A percentile compares a stretch with the other conserved stretches of the same genome.
Conservation (phyloP, 441 rosid genomes). For the Lepidium campestre region DNA sequence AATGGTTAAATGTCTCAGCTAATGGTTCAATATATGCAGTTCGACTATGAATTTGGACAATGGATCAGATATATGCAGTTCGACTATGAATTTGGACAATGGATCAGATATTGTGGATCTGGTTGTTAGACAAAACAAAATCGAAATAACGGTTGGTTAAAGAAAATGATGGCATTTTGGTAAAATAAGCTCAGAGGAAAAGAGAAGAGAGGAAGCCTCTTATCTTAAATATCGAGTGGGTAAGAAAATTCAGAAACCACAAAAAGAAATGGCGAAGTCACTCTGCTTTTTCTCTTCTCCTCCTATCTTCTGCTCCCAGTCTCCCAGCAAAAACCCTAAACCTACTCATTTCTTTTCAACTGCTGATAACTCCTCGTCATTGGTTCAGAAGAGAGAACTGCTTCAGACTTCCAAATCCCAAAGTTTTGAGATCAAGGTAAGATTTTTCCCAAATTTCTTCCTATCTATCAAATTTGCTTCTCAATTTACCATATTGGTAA, state of each 20-base stretch:
- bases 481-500: not conserved
- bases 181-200: not conserved
- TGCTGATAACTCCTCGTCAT: constrained; percentile 19
- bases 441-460: constrained; percentile 8
- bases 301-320: constrained; percentile 35
- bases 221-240: constrained; percentile 28
- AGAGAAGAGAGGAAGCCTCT: not conserved
- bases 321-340: constrained; percentile 43
- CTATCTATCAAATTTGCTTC: not conserved
- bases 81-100: no score
- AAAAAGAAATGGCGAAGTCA: constrained; percentile 46
- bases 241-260: constrained; percentile 19
- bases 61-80: no score
- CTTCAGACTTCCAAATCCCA: constrained; percentile 45
- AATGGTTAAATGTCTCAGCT: no score
- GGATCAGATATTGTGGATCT: no score
- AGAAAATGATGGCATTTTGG: constrained; percentile 8
- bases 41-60: no score
- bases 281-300: constrained; percentile 36
- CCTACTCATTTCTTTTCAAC: constrained; percentile 7
- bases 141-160: not conserved
- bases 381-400: constrained; percentile 43
- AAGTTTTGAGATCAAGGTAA: constrained; percentile 60
- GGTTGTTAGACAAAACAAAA: no score
- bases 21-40: no score